Percentiles rank a stretch among this genome's conserved stretches.
phyloP scores from a whole-genome alignment of 495 filamentous ascomycete genomes.

The Tetracladium setigerum region DNA sequence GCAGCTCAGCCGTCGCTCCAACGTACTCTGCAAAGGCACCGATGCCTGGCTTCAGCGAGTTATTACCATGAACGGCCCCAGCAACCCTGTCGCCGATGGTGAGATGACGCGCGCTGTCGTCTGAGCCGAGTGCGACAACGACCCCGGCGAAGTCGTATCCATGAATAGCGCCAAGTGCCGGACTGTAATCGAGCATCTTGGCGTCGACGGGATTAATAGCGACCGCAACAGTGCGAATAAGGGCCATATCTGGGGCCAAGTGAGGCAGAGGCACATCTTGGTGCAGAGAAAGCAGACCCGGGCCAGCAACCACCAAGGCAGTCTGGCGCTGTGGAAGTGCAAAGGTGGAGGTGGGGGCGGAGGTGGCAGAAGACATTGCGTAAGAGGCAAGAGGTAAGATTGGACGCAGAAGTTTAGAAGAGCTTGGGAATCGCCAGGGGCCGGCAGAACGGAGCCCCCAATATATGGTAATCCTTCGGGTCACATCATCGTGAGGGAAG shows the following conservation, averaged over 20 bases:
- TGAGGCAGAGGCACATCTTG: background rate
- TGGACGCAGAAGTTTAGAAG: too few relatives aligned
- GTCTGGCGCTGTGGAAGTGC: too few relatives aligned
- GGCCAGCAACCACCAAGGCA: too few relatives aligned
- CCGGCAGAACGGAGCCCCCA: too few relatives aligned
- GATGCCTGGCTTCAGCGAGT: conserved; percentile 30
- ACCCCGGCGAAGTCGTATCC: conserved; percentile 38
- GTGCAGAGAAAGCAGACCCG: too few relatives aligned
- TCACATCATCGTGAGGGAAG: too few relatives aligned
- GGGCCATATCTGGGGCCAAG: conserved; percentile 21
- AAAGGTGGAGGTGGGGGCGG: too few relatives aligned
- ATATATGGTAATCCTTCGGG: too few relatives aligned
- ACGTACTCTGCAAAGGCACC: conserved; percentile 48
- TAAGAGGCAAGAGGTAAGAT: too few relatives aligned
- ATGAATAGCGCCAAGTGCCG: conserved; percentile 26
- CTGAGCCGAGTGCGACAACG: conserved; percentile 31
- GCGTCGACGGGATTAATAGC: conserved; percentile 38
- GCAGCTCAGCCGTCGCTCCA: conserved; percentile 17
- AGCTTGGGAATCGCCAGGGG: too few relatives aligned
- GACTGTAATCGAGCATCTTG: conserved; percentile 22
- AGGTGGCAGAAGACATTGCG: too few relatives aligned
- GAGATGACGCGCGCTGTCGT: conserved; percentile 30
- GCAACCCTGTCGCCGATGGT: conserved; percentile 31
- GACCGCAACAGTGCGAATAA: conserved; percentile 25
- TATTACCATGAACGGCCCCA: conserved; percentile 37